Evolutionary conservation across 371 early-diverging fungal genomes (phyloP).

Genomic region (Mortierella sp.): DNA sequence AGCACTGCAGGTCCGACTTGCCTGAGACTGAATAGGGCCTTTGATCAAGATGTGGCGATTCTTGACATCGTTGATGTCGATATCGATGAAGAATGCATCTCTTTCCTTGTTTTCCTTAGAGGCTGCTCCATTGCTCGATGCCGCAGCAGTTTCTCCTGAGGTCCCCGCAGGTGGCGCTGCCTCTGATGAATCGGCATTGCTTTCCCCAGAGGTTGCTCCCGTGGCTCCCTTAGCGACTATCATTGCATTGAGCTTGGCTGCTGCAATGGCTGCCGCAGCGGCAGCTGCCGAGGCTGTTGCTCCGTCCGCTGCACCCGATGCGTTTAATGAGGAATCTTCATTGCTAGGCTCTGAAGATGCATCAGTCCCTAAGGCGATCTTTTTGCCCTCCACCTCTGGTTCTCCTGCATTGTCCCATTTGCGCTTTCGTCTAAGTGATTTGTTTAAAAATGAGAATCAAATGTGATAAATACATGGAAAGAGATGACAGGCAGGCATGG

Average conservation of each 20-base stretch:
- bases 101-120: conserved; percentile 49
- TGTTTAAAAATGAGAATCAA: background rate
- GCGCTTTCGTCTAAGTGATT: conserved; percentile 49
- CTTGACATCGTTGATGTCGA: conserved; percentile 85
- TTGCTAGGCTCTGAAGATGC: conserved; percentile 4
- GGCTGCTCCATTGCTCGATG: background rate
- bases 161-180: background rate
- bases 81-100: conserved; percentile 65
- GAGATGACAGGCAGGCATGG: too few species aligned
- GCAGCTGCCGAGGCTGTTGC: conserved; percentile 31
- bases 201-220: conserved; percentile 20
- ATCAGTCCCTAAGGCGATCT: conserved; percentile 15
- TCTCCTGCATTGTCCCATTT: conserved; percentile 57
- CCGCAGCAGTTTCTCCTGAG: conserved; percentile 1
- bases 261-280: conserved; percentile 58
- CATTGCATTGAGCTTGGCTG: conserved; percentile 69
- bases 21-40: conserved; percentile 75
- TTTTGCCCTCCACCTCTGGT: conserved; percentile 27
- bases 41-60: conserved; percentile 86
- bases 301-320: conserved; percentile 10
- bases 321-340: conserved; percentile 5
- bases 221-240: conserved; percentile 65
- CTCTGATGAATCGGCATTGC: background rate
- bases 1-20: conserved; percentile 6
- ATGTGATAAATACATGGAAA: background rate